phyloP scores from a whole-genome alignment of 495 filamentous ascomycete genomes.

The Symbiotaphrina buchneri region DNA sequence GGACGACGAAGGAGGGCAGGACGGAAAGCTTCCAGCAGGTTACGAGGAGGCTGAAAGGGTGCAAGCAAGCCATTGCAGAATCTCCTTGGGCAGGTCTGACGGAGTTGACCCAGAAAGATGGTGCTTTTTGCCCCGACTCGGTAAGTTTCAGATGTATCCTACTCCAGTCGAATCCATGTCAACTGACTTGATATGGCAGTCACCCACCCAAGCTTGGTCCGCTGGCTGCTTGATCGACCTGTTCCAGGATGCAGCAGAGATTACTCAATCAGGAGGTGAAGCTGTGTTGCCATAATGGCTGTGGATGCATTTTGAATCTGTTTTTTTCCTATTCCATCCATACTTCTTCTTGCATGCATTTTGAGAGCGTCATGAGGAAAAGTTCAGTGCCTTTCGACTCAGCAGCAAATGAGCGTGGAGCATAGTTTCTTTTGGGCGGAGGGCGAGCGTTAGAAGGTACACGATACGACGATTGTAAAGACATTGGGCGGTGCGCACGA shows the following conservation, averaged over 20 bases:
- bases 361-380: too few species aligned
- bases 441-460: too few species aligned
- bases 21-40: slow-evolving; percentile 89
- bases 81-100: slow-evolving; percentile 82
- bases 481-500: too few species aligned
- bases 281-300: too few species aligned
- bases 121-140: slow-evolving; percentile 67
- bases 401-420: too few species aligned
- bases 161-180: slow-evolving; percentile 1
- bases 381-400: too few species aligned
- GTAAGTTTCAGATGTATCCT: slow-evolving; percentile 24
- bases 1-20: slow-evolving; percentile 37
- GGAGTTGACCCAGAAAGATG: slow-evolving; percentile 80
- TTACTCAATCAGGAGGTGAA: too few species aligned
- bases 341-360: too few species aligned
- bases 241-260: slow-evolving; percentile 89
- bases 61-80: slow-evolving; percentile 51
- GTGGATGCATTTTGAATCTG: too few species aligned
- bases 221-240: slow-evolving; percentile 83
- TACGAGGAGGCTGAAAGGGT: slow-evolving; percentile 57
- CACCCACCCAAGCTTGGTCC: slow-evolving; percentile 90
- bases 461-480: too few species aligned
- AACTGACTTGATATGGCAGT: slow-evolving; percentile 19
- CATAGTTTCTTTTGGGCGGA: too few species aligned
- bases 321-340: too few species aligned